Percentiles rank a stretch among this genome's conserved stretches.
Conservation (phyloP, 1,284 basidiomycete species). For the Cutaneotrichosporon cyanovorans region DNA sequence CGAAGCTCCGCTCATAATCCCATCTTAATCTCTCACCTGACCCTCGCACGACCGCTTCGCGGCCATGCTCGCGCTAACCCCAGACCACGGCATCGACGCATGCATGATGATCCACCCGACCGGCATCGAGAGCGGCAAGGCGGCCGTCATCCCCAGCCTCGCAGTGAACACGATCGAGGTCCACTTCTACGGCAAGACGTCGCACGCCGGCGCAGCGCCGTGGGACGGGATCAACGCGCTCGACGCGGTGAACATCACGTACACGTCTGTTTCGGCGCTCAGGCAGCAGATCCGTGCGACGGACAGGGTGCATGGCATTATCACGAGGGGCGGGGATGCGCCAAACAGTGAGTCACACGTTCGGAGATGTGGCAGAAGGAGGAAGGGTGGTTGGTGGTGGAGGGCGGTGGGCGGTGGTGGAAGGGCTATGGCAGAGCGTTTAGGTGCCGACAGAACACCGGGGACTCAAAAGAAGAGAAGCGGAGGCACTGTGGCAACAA, state of each 20-base stretch:
- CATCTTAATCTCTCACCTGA: neutral
- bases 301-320: slow-evolving; percentile 16
- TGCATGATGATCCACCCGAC: slow-evolving; percentile 29
- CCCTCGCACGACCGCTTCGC: neutral
- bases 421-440: too few relatives aligned
- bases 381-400: neutral
- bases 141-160: slow-evolving; percentile 22
- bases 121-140: slow-evolving; percentile 4
- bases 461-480: too few relatives aligned
- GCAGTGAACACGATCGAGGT: slow-evolving; percentile 25
- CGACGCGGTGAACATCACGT: slow-evolving; percentile 74
- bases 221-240: slow-evolving; percentile 73
- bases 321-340: slow-evolving; percentile 54
- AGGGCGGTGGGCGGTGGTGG: too few relatives aligned
- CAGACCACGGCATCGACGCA: slow-evolving; percentile 19
- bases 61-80: neutral
- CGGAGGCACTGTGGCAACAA: too few relatives aligned
- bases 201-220: slow-evolving; percentile 56
- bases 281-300: slow-evolving; percentile 55
- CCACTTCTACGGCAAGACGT: slow-evolving; percentile 48
- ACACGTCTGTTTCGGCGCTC: slow-evolving; percentile 63
- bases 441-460: too few relatives aligned
- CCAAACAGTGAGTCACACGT: slow-evolving; percentile 30
- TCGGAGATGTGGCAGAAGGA: neutral
- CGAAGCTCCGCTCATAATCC: neutral